Evolutionary conservation across 352 stramenopile species (phyloP).

Genomic region (Aphanomyces invadans): DNA sequence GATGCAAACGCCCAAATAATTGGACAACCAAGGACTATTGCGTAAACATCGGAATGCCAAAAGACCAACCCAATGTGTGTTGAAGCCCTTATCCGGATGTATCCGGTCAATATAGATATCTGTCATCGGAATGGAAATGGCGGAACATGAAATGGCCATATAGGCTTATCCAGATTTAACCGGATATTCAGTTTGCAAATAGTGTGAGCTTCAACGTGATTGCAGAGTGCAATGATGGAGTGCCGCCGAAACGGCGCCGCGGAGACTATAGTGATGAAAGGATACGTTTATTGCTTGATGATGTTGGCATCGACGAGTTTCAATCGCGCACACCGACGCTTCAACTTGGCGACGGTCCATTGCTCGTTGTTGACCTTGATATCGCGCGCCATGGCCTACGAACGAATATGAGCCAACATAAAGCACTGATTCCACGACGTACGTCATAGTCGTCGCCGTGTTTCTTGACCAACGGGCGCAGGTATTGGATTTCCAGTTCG

Average conservation of each 20-base stretch:
- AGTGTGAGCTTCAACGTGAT: no score
- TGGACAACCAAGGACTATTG: not conserved
- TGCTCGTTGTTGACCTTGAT: constrained; percentile 83
- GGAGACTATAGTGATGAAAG: no score
- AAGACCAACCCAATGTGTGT: no score
- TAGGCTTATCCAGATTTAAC: no score
- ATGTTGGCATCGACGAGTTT: constrained; percentile 68
- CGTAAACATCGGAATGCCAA: not conserved
- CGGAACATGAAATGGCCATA: no score
- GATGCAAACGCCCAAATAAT: not conserved
- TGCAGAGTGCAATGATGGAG: no score
- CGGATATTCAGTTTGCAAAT: no score
- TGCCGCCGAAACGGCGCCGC: no score
- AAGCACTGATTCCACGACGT: not conserved
- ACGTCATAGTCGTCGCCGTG: constrained; percentile 55
- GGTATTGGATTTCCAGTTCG: constrained; percentile 65
- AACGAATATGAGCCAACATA: not conserved
- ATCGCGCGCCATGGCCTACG: constrained; percentile 58
- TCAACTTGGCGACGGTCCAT: constrained; percentile 69
- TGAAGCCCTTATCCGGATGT: not conserved
- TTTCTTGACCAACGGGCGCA: constrained; percentile 62
- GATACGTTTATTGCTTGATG: constrained; percentile 30
- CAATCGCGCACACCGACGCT: constrained; percentile 59
- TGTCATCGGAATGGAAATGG: no score
- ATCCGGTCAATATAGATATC: not conserved